These are phyloP conservation scores for Euphrasia confusa DNA, from an alignment of 257 asterid species.

Conservation along the genomic window DNA sequence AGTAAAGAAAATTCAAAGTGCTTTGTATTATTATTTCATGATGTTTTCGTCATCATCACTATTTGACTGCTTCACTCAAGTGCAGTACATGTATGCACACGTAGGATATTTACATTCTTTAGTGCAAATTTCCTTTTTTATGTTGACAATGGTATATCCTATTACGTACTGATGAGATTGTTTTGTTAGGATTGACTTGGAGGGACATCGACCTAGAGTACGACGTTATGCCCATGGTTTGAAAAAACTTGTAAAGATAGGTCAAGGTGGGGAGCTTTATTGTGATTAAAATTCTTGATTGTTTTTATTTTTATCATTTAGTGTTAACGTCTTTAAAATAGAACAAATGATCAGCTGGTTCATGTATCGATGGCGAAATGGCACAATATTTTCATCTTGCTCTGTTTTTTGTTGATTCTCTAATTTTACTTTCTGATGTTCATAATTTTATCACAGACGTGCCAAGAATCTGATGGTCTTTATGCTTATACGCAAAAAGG, in stretches of 20 bases:
- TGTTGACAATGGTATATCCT: slow-evolving; percentile 13
- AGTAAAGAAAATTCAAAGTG: slow-evolving; percentile 5
- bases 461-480: background rate
- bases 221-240: slow-evolving; percentile 81
- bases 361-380: slow-evolving; percentile 7
- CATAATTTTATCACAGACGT: background rate
- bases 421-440: background rate
- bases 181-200: slow-evolving; percentile 76
- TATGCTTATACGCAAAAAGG: background rate
- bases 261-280: slow-evolving; percentile 67
- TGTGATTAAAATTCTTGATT: slow-evolving; percentile 17
- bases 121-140: slow-evolving; percentile 15
- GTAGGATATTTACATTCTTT: slow-evolving; percentile 9
- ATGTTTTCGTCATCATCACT: slow-evolving; percentile 9
- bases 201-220: slow-evolving; percentile 89
- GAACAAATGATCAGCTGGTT: slow-evolving; percentile 3
- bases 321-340: slow-evolving; percentile 10
- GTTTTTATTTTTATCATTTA: slow-evolving; percentile 12
- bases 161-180: slow-evolving; percentile 24
- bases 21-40: slow-evolving; percentile 9
- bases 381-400: background rate
- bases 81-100: slow-evolving; percentile 2
- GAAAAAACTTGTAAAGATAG: slow-evolving; percentile 75
- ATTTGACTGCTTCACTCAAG: slow-evolving; percentile 16
- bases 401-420: too few species aligned